Percentiles rank a stretch among this genome's conserved stretches.
Evolutionary conservation across 2,329 filamentous ascomycete genomes (phyloP).

Genomic region (Geosmithia putterillii): DNA sequence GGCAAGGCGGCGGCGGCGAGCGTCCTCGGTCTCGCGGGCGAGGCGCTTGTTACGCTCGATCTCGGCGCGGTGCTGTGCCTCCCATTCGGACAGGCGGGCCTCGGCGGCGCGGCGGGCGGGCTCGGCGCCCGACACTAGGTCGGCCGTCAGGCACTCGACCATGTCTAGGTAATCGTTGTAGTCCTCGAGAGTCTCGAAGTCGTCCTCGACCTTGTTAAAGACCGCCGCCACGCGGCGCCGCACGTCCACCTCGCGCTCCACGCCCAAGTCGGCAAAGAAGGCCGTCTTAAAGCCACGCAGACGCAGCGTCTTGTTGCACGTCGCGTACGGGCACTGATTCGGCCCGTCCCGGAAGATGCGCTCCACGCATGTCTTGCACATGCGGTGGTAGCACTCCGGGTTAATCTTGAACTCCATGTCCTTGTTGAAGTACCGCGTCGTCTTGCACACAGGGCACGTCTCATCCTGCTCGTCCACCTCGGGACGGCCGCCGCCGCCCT

Average conservation of each 20-base stretch:
- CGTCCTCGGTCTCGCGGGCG: conserved; percentile 43
- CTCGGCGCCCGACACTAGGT: conserved; percentile 64
- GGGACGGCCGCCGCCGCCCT: conserved; percentile 3
- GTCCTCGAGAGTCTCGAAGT: conserved; percentile 72
- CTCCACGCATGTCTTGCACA: conserved; percentile 94
- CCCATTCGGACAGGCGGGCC: conserved; percentile 43
- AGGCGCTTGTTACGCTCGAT: conserved; percentile 50
- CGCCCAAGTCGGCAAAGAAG: conserved; percentile 77
- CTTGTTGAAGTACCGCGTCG: conserved; percentile 85
- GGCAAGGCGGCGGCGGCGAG: conserved; percentile 39
- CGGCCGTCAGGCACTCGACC: conserved; percentile 82
- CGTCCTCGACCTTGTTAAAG: conserved; percentile 81
- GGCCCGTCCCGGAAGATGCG: conserved; percentile 88
- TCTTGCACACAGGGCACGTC: conserved; percentile 95
- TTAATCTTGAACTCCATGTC: conserved; percentile 95
- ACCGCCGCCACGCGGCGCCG: conserved; percentile 64
- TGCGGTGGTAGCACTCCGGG: conserved; percentile 96
- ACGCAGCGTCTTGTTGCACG: conserved; percentile 76
- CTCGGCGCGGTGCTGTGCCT: conserved; percentile 57
- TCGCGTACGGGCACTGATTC: conserved; percentile 81
- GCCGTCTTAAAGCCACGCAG: conserved; percentile 75
- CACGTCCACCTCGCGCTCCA: conserved; percentile 92
- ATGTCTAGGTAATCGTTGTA: conserved; percentile 94
- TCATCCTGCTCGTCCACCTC: conserved; percentile 35
- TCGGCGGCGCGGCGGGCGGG: conserved; percentile 41